A percentile compares a stretch with the other conserved stretches of the same genome.
phyloP scores from a whole-genome alignment of 2,329 filamentous ascomycete genomes.

The Zymoseptoria pseudotritici region DNA sequence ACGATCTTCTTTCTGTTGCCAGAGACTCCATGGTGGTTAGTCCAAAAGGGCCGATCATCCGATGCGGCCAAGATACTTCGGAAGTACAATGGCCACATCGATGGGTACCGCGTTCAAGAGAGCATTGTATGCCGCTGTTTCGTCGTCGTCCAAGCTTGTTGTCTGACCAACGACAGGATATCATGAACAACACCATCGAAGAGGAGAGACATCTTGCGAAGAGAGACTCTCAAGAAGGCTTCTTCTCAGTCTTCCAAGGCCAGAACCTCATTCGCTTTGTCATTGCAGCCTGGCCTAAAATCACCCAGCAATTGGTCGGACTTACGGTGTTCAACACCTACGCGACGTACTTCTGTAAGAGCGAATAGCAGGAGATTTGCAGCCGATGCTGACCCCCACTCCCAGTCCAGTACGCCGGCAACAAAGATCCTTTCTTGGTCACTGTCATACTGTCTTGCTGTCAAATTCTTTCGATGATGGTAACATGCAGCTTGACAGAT shows the following conservation, averaged over 20 bases:
- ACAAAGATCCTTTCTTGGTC: slow-evolving; percentile 36
- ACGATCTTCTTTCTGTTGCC: slow-evolving; percentile 35
- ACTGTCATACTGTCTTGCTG: slow-evolving; percentile 37
- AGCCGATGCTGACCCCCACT: background rate
- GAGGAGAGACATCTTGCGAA: slow-evolving; percentile 29
- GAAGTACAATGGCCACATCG: slow-evolving; percentile 23
- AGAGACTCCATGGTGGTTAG: slow-evolving; percentile 32
- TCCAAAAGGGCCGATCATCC: slow-evolving; percentile 7
- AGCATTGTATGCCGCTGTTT: slow-evolving; percentile 17
- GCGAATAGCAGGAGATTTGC: background rate
- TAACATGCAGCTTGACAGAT: slow-evolving; percentile 32
- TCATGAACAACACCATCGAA: slow-evolving; percentile 32
- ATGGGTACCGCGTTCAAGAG: slow-evolving; percentile 30
- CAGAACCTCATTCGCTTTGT: slow-evolving; percentile 33
- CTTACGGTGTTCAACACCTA: slow-evolving; percentile 35
- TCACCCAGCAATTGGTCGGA: slow-evolving; percentile 36
- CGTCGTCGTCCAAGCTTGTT: background rate
- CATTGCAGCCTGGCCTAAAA: slow-evolving; percentile 35
- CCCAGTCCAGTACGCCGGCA: slow-evolving; percentile 33
- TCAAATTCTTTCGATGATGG: slow-evolving; percentile 37
- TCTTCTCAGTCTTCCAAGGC: slow-evolving; percentile 33
- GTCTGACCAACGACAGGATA: slow-evolving; percentile 9
- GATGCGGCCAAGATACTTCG: slow-evolving; percentile 28
- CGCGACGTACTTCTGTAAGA: slow-evolving; percentile 33
- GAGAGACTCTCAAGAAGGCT: slow-evolving; percentile 15